Evolutionary conservation across 169 alveolate genomes (phyloP).

Genomic region (Pseudocohnilembus persalinus): DNA sequence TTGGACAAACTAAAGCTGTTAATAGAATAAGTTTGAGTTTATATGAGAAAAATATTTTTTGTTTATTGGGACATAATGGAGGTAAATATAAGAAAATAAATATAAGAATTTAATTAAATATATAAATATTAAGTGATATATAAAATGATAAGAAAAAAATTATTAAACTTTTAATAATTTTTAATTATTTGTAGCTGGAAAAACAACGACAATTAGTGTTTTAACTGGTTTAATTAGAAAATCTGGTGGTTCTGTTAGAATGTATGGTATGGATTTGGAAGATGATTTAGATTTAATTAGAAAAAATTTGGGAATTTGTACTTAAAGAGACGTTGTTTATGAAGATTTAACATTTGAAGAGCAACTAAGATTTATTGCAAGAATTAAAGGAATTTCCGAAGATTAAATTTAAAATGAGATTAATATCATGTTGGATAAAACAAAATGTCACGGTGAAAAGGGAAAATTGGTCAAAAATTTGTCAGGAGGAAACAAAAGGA

Average conservation of each 20-base stretch:
- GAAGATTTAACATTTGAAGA: conserved; percentile 77
- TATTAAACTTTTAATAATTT: too few species aligned
- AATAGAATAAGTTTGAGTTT: conserved; percentile 54
- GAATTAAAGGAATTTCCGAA: conserved; percentile 64
- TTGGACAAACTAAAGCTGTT: conserved; percentile 62
- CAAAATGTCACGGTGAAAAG: conserved; percentile 57
- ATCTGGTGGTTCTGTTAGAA: conserved; percentile 65
- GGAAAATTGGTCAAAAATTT: conserved; percentile 60
- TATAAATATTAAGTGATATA: too few species aligned
- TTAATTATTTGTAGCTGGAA: conserved; percentile 93
- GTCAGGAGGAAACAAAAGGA: conserved; percentile 89
- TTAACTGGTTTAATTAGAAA: conserved; percentile 77
- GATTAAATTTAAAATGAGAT: conserved; percentile 35
- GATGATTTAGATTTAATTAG: conserved; percentile 61
- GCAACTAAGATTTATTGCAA: conserved; percentile 67
- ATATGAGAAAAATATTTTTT: conserved; percentile 30
- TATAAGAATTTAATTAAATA: too few species aligned
- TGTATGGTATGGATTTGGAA: conserved; percentile 58
- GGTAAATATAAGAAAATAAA: too few species aligned
- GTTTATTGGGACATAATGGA: conserved; percentile 89
- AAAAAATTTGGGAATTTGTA: conserved; percentile 77
- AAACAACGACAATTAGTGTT: conserved; percentile 83
- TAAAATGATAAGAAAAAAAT: too few species aligned
- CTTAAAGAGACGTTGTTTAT: conserved; percentile 80
- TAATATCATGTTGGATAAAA: conserved; percentile 57